phyloP scores from a whole-genome alignment of 2,329 filamentous ascomycete species.

The Monilinia fructicola region DNA sequence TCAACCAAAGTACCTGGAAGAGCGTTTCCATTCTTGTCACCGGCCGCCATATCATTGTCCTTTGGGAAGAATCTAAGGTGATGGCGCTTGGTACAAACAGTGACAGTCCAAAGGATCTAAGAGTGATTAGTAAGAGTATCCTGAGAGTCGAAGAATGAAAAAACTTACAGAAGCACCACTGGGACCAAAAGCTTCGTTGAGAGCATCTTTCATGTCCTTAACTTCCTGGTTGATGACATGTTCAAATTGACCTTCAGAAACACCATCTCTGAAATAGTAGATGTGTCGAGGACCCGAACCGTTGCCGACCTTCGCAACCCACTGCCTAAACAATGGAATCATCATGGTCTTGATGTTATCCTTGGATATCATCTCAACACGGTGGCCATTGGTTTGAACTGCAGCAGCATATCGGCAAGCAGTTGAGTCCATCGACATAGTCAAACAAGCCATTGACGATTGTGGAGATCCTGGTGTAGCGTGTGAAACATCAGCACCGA shows the following conservation, averaged over 20 bases:
- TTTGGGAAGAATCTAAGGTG: conserved; percentile 90
- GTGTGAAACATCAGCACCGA: conserved; percentile 88
- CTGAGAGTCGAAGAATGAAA: background rate
- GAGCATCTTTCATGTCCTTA: conserved; percentile 61
- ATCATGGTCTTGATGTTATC: conserved; percentile 68
- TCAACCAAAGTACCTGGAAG: conserved; percentile 87
- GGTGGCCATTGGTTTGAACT: conserved; percentile 79
- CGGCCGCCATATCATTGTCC: conserved; percentile 46
- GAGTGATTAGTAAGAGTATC: conserved; percentile 20
- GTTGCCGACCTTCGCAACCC: conserved; percentile 56
- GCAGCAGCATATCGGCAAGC: conserved; percentile 75
- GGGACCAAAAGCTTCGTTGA: conserved; percentile 45
- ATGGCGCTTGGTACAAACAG: conserved; percentile 90
- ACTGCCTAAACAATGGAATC: conserved; percentile 60
- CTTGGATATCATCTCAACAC: conserved; percentile 73
- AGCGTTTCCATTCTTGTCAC: conserved; percentile 77
- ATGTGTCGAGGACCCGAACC: conserved; percentile 66
- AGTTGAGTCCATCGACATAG: conserved; percentile 71
- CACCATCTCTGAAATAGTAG: conserved; percentile 91
- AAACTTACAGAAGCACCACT: conserved; percentile 33
- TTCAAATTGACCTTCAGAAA: conserved; percentile 81
- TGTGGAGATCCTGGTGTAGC: conserved; percentile 64
- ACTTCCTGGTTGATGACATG: conserved; percentile 82
- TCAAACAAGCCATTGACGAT: conserved; percentile 84
- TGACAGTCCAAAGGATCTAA: conserved; percentile 69